Evolutionary conservation across 2,329 filamentous ascomycete genomes (phyloP).

Genomic region (Penicillium sclerotiorum): DNA sequence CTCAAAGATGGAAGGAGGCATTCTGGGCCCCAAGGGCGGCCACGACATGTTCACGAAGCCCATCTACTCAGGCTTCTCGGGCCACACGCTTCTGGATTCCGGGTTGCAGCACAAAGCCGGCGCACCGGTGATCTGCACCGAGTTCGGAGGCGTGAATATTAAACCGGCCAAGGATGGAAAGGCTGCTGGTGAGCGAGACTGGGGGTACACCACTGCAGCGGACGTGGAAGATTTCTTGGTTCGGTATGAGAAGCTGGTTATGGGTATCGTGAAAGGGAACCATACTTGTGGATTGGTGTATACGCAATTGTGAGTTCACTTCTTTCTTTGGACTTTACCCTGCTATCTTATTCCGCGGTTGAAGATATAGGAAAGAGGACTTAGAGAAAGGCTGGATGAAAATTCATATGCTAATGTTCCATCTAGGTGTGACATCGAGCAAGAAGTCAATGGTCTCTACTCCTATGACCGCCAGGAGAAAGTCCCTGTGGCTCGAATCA

Average conservation of each 20-base stretch:
- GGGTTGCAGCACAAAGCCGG: slow-evolving; percentile 56
- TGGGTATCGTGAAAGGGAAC: slow-evolving; percentile 59
- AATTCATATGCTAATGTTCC: background rate
- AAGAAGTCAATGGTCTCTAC: slow-evolving; percentile 69
- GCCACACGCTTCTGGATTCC: slow-evolving; percentile 42
- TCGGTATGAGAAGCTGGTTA: slow-evolving; percentile 61
- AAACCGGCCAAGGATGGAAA: slow-evolving; percentile 48
- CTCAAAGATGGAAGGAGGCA: slow-evolving; percentile 51
- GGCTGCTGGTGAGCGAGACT: slow-evolving; percentile 52
- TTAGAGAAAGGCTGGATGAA: background rate
- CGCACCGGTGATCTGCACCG: slow-evolving; percentile 66
- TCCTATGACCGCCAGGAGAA: slow-evolving; percentile 65
- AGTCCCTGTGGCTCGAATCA: slow-evolving; percentile 60
- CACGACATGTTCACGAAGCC: slow-evolving; percentile 59
- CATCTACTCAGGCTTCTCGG: slow-evolving; percentile 40
- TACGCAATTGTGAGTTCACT: slow-evolving; percentile 60
- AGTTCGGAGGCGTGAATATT: slow-evolving; percentile 71
- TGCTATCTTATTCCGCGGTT: background rate
- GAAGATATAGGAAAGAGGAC: background rate
- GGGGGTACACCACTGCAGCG: slow-evolving; percentile 69
- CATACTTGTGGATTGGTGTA: slow-evolving; percentile 66
- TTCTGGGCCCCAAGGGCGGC: slow-evolving; percentile 56
- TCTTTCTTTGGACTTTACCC: background rate
- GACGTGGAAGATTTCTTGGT: slow-evolving; percentile 62
- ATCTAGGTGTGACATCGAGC: slow-evolving; percentile 60